Conservation (phyloP, 805 yeast genomes). For the Wickerhamomyces queroliae region DNA sequence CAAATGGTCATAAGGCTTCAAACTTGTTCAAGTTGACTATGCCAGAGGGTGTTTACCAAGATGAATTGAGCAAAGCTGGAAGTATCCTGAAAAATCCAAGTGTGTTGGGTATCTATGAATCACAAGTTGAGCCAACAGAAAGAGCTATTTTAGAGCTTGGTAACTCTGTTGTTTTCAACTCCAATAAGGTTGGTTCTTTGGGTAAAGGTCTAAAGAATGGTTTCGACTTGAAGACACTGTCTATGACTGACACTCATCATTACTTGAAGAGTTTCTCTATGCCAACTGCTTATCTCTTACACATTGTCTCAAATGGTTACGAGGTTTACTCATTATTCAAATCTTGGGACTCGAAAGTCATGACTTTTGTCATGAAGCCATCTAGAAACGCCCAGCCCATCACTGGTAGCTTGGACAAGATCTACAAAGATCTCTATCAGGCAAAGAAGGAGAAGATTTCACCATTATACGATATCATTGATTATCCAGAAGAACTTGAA, state of each 20-base stretch:
- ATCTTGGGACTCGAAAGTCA: constrained; percentile 49
- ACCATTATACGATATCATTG: constrained; percentile 39
- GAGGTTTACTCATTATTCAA: constrained; percentile 66
- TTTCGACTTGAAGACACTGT: constrained; percentile 57
- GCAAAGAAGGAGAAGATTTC: constrained; percentile 40
- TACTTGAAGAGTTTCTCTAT: constrained; percentile 53
- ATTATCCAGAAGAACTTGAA: constrained; percentile 43
- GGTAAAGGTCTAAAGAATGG: constrained; percentile 86
- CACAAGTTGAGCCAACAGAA: constrained; percentile 60
- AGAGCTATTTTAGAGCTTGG: constrained; percentile 81
- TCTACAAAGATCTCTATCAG: constrained; percentile 48
- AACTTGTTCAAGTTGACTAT: constrained; percentile 57
- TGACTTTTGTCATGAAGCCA: constrained; percentile 62
- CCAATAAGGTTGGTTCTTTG: constrained; percentile 69
- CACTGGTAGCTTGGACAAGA: constrained; percentile 45
- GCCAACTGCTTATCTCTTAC: constrained; percentile 61
- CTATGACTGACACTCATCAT: constrained; percentile 37
- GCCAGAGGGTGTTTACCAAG: constrained; percentile 57
- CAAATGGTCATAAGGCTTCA: constrained; percentile 53
- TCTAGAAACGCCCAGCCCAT: constrained; percentile 59
- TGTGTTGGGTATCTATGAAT: constrained; percentile 70
- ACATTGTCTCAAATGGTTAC: constrained; percentile 66
- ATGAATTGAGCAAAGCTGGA: constrained; percentile 50
- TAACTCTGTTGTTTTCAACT: constrained; percentile 61
- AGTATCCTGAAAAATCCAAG: constrained; percentile 58